These are phyloP conservation scores for Malassezia furfur DNA, from an alignment of 1,284 basidiomycete genomes.

Conservation along the genomic window DNA sequence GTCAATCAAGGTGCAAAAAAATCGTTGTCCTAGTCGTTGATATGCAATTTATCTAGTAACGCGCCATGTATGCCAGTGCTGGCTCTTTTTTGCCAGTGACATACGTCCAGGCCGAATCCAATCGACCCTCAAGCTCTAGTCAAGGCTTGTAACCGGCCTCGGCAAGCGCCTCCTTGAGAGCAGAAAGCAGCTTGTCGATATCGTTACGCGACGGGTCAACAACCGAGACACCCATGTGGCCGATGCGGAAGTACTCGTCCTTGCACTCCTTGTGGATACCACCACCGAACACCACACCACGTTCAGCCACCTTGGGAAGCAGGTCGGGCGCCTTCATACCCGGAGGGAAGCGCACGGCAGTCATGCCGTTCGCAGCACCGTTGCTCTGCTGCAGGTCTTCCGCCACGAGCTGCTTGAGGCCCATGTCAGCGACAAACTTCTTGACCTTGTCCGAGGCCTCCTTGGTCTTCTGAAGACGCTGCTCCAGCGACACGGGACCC, in stretches of 20 bases:
- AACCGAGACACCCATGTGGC: conserved; percentile 83
- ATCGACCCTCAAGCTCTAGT: background rate
- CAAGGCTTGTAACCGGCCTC: conserved; percentile 50
- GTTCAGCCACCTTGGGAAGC: conserved; percentile 54
- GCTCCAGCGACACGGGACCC: conserved; percentile 57
- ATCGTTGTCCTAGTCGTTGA: too few relatives aligned
- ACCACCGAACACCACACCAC: conserved; percentile 73
- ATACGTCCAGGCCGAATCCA: too few relatives aligned
- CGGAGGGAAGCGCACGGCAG: conserved; percentile 41
- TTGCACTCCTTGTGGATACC: conserved; percentile 80
- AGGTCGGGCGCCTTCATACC: conserved; percentile 38
- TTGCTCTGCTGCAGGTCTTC: conserved; percentile 28
- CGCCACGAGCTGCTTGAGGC: conserved; percentile 53
- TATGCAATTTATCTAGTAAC: too few relatives aligned
- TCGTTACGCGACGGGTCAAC: conserved; percentile 55
- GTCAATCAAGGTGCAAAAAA: too few relatives aligned
- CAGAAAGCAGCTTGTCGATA: conserved; percentile 63
- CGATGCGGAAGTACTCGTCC: conserved; percentile 54
- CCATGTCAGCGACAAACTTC: conserved; percentile 59
- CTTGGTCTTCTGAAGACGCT: conserved; percentile 70
- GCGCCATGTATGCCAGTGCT: too few relatives aligned
- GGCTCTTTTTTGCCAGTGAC: too few relatives aligned
- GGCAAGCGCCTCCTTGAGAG: conserved; percentile 56
- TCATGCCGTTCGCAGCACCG: conserved; percentile 47
- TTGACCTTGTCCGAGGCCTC: conserved; percentile 67